Percentiles rank a stretch among this genome's conserved stretches.
phyloP scores from a whole-genome alignment of 2,329 filamentous ascomycete species.

The Knufia petricola region DNA sequence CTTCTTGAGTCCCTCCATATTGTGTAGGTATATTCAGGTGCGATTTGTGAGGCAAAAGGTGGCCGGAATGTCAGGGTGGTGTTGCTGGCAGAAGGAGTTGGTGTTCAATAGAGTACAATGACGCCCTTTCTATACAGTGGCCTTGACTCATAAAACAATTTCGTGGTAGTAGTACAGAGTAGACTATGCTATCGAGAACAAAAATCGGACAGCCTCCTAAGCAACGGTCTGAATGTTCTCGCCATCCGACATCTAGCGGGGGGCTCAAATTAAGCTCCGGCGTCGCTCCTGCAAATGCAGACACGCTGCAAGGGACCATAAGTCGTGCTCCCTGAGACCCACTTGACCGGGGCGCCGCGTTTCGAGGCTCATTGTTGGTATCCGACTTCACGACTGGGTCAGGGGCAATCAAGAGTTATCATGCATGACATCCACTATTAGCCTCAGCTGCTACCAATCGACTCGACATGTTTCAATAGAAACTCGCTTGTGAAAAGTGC shows the following conservation, averaged over 20 bases:
- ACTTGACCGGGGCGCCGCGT: neutral
- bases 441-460: too few relatives aligned
- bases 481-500: too few relatives aligned
- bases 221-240: conserved; percentile 1
- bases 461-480: too few relatives aligned
- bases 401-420: too few relatives aligned
- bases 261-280: neutral
- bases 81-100: neutral
- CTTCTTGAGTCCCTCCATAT: conserved; percentile 45
- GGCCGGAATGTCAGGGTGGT: neutral
- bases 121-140: neutral
- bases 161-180: neutral
- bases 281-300: neutral
- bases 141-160: conserved; percentile 7
- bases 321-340: neutral
- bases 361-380: too few relatives aligned
- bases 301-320: conserved; percentile 6
- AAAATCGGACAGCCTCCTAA: too few relatives aligned
- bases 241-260: neutral
- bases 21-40: conserved; percentile 10
- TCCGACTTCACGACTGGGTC: too few relatives aligned
- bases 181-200: neutral
- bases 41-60: neutral
- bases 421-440: too few relatives aligned
- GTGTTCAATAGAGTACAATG: neutral